Evolutionary conservation across 2,329 filamentous ascomycete species (phyloP).

Genomic region (Colletotrichum sp.): DNA sequence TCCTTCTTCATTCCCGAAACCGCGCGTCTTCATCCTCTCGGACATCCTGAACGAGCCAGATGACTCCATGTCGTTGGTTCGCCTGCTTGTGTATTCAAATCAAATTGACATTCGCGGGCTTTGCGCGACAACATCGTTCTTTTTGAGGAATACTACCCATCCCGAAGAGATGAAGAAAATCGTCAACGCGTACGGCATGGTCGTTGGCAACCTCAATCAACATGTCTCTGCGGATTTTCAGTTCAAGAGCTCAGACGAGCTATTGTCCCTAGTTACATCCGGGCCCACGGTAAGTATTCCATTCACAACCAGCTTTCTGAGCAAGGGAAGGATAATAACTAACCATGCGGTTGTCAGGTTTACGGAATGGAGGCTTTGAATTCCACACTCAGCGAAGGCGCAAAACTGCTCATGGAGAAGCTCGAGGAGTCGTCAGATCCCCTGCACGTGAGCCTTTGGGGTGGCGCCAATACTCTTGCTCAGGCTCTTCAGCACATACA

Average conservation of each 20-base stretch:
- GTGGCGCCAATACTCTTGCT: conserved; percentile 57
- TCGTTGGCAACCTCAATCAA: conserved; percentile 51
- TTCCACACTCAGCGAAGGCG: conserved; percentile 39
- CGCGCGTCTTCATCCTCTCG: conserved; percentile 40
- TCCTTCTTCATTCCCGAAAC: not conserved
- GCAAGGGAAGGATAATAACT: not conserved
- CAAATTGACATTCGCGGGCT: conserved; percentile 49
- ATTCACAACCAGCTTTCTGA: not conserved
- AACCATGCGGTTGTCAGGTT: conserved; percentile 18
- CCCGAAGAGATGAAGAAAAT: conserved; percentile 48
- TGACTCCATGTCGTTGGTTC: conserved; percentile 47
- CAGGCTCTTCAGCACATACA: conserved; percentile 40
- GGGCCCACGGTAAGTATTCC: not conserved
- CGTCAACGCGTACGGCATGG: conserved; percentile 45
- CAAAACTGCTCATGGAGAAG: conserved; percentile 42
- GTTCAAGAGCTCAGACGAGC: not conserved
- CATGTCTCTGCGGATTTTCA: conserved; percentile 30
- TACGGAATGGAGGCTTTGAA: conserved; percentile 38
- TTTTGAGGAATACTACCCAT: conserved; percentile 43
- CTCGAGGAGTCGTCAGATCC: conserved; percentile 33
- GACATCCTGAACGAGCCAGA: conserved; percentile 53
- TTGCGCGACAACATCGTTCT: conserved; percentile 50
- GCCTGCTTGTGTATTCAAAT: conserved; percentile 49
- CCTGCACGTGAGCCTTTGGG: conserved; percentile 58
- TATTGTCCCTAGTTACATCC: not conserved